Evolutionary conservation across 768 basidiomycete species (phyloP).

Genomic region (Pholiota molesta): DNA sequence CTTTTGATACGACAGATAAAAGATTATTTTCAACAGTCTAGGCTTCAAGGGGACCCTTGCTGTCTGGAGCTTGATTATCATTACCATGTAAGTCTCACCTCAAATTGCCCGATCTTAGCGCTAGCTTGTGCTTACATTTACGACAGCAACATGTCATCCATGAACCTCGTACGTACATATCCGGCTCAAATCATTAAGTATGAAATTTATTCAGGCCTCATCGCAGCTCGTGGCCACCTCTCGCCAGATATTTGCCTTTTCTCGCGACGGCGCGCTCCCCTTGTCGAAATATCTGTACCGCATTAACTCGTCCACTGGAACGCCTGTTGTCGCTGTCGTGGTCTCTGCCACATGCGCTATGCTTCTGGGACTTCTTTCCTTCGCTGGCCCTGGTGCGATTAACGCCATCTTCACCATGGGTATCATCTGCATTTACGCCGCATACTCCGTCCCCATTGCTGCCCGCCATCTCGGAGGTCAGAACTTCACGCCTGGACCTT

Average conservation of each 20-base stretch:
- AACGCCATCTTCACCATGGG: constrained; percentile 55
- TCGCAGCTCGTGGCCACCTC: constrained; percentile 22
- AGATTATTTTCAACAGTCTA: constrained; percentile 50
- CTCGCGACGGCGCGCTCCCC: constrained; percentile 63
- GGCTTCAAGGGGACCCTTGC: constrained; percentile 34
- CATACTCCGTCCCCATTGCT: constrained; percentile 56
- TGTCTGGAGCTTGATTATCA: constrained; percentile 35
- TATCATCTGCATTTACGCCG: constrained; percentile 45
- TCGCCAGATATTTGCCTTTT: constrained; percentile 68
- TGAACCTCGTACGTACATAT: constrained; percentile 41
- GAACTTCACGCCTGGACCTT: constrained; percentile 56
- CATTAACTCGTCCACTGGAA: constrained; percentile 53
- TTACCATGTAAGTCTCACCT: constrained; percentile 32
- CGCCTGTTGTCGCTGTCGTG: constrained; percentile 63
- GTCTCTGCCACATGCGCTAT: constrained; percentile 47
- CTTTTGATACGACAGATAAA: no score
- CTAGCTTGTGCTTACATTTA: neutral
- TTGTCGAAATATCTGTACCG: constrained; percentile 57
- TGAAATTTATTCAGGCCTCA: neutral
- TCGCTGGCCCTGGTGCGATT: constrained; percentile 57
- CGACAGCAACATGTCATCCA: constrained; percentile 49
- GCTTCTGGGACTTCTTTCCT: constrained; percentile 55
- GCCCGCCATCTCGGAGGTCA: constrained; percentile 48
- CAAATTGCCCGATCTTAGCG: neutral
- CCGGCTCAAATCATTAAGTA: no score